Base-by-base conservation (phyloP, 1,139 yeast species). In the Diutina rugosa region DNA sequence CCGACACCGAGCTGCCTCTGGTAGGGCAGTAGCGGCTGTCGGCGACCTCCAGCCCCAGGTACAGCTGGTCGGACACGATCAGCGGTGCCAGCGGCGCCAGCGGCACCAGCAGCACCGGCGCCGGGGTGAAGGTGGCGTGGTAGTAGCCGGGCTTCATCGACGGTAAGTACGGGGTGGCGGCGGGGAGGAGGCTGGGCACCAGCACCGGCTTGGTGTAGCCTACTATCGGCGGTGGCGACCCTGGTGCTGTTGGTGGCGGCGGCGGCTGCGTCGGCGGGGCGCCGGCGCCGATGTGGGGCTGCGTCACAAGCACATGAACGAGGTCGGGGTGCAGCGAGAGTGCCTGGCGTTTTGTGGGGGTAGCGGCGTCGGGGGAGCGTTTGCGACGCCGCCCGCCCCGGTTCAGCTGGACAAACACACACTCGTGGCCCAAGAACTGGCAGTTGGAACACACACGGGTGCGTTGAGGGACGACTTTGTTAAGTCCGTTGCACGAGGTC, bases 381-480 rank as follows among this genome's bases (percentile, higher is more conserved):
- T 71, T 74, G 59, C 73, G 72, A 41, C 87, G 69, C 51, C 83
- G 69, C 4, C 87, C 87, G 21, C 87, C 87, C 56, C 87, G 66
- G 62, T 76, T 80, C 57, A 82, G 76, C 59, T 78, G 80, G 26
- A 82, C 85, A 66, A 81, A 82, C 21, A 82, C 75, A 65, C 87
- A 82, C 45, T 77, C 77, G 1, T 73, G 66, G 4, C 78, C 78
- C 35, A 79, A 65, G n/a, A 72, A 63, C 57, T 70, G 69, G 63
- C 87, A 82, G 62, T 81, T 81, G 38, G 84, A 69, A 61, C 87
- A 82, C 26, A 61, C 58, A 8, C 53, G 53, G n/a, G 53, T 49
- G 45, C 65, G 58, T 10, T 44, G 30, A 3, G 67, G 61, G 16
- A 49, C 44, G n/a, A 49, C 28, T 21, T 49, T 49, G 32, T 49